A percentile compares a stretch with the other conserved stretches of the same genome.
Evolutionary conservation across 2,329 filamentous ascomycete genomes (phyloP).

Genomic region (Fusarium sp.): DNA sequence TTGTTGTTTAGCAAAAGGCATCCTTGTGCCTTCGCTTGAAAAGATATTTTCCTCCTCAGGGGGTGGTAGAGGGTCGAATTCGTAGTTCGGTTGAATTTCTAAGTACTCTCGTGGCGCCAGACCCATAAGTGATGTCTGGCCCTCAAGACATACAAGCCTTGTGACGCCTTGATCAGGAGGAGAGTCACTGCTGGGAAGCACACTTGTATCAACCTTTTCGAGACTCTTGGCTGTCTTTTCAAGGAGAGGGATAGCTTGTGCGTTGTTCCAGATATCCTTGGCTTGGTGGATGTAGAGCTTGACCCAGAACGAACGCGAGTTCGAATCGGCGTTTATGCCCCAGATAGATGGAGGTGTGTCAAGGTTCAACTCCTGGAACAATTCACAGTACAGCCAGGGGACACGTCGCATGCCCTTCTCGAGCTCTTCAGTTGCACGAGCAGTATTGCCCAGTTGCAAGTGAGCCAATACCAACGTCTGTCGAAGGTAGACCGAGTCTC

Average conservation of each 20-base stretch:
- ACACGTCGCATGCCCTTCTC: slow-evolving; percentile 73
- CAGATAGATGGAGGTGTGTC: slow-evolving; percentile 83
- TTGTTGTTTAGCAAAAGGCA: slow-evolving; percentile 22
- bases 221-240: slow-evolving; percentile 71
- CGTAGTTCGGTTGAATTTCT: slow-evolving; percentile 70
- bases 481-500: slow-evolving; percentile 70
- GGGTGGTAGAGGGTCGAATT: slow-evolving; percentile 86
- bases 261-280: slow-evolving; percentile 87
- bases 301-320: slow-evolving; percentile 71
- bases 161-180: slow-evolving; percentile 62
- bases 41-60: slow-evolving; percentile 57
- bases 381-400: slow-evolving; percentile 83
- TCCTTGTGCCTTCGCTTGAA: slow-evolving; percentile 32
- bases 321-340: slow-evolving; percentile 73
- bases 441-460: slow-evolving; percentile 71
- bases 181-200: slow-evolving; percentile 51
- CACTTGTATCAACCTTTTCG: slow-evolving; percentile 51
- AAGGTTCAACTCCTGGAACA: slow-evolving; percentile 83
- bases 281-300: slow-evolving; percentile 79
- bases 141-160: slow-evolving; percentile 80
- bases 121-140: slow-evolving; percentile 74
- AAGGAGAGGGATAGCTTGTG: slow-evolving; percentile 73
- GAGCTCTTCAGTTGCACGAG: slow-evolving; percentile 71
- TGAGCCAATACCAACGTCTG: slow-evolving; percentile 82
- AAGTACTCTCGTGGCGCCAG: slow-evolving; percentile 73